A percentile compares a stretch with the other conserved stretches of the same genome.
Conservation (phyloP, 139 green algal genomes). For the Picocystis salinarum region DNA sequence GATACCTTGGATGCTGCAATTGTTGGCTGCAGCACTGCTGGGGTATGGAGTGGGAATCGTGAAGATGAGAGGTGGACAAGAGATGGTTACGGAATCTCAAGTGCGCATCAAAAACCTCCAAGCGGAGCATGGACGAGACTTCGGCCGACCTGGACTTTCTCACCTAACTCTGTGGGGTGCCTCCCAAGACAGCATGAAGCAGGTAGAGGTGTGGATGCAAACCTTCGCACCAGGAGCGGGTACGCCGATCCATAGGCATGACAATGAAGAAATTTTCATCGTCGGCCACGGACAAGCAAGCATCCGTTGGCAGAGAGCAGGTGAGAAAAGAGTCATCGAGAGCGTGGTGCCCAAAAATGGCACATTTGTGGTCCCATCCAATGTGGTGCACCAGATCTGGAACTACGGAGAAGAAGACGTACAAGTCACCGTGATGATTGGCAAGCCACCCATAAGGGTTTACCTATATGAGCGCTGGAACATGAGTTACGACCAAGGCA, state of each 20-base stretch:
- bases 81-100: too few relatives aligned
- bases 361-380: conserved; percentile 11
- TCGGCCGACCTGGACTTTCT: conserved; percentile 7
- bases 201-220: conserved; percentile 22
- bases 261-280: conserved; percentile 21
- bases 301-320: conserved; percentile 1
- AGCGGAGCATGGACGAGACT: too few relatives aligned
- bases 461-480: too few relatives aligned
- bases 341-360: conserved; percentile 7
- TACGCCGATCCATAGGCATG: conserved; percentile 18
- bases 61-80: too few relatives aligned
- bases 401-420: too few relatives aligned
- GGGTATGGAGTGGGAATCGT: too few relatives aligned
- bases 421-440: too few relatives aligned
- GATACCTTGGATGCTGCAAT: too few relatives aligned
- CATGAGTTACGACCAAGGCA: too few relatives aligned
- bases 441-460: too few relatives aligned
- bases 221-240: conserved; percentile 19
- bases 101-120: too few relatives aligned
- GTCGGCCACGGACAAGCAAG: conserved; percentile 9
- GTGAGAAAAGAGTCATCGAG: not conserved
- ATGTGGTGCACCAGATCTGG: conserved; percentile 11
- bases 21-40: too few relatives aligned
- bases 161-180: conserved; percentile 10
- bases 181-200: conserved; percentile 14